Evolutionary conservation across 768 basidiomycete genomes (phyloP).

Genomic region (Xerocomellus amylosporus): DNA sequence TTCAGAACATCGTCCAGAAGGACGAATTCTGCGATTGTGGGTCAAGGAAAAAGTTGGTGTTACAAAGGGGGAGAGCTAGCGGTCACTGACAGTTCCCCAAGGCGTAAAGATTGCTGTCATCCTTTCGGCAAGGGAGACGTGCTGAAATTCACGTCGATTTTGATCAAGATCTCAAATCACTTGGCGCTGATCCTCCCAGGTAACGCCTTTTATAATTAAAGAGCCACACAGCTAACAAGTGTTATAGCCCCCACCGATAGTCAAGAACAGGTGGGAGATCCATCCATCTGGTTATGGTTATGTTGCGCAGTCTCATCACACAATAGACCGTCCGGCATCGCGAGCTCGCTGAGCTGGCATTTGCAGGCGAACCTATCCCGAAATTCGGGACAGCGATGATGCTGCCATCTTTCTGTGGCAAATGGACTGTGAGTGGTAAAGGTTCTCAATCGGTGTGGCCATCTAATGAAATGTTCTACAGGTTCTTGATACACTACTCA

Average conservation of each 20-base stretch:
- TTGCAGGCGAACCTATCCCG: constrained; percentile 54
- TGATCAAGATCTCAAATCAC: constrained; percentile 89
- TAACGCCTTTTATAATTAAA: constrained; percentile 26
- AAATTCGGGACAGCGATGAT: constrained; percentile 63
- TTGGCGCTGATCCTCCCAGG: constrained; percentile 83
- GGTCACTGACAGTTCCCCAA: constrained; percentile 30
- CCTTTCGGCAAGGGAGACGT: constrained; percentile 47
- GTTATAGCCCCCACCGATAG: constrained; percentile 62
- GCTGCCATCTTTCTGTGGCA: constrained; percentile 70
- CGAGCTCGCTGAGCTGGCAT: constrained; percentile 58
- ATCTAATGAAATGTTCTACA: constrained; percentile 28
- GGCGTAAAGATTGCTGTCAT: constrained; percentile 60
- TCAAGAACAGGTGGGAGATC: constrained; percentile 54
- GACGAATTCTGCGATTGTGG: constrained; percentile 75
- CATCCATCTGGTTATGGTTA: not conserved
- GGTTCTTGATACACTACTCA: constrained; percentile 66
- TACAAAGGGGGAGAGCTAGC: not conserved
- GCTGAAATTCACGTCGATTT: constrained; percentile 75
- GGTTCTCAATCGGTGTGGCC: not conserved
- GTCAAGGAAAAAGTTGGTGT: constrained; percentile 51
- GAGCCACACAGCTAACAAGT: not conserved
- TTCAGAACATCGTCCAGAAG: constrained; percentile 70
- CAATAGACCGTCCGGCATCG: constrained; percentile 52
- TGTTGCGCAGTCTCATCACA: not conserved
- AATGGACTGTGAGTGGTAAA: constrained; percentile 70